These are phyloP conservation scores for Cucurbita ficifolia DNA, from an alignment of 306 rosid genomes.

Conservation along the genomic window DNA sequence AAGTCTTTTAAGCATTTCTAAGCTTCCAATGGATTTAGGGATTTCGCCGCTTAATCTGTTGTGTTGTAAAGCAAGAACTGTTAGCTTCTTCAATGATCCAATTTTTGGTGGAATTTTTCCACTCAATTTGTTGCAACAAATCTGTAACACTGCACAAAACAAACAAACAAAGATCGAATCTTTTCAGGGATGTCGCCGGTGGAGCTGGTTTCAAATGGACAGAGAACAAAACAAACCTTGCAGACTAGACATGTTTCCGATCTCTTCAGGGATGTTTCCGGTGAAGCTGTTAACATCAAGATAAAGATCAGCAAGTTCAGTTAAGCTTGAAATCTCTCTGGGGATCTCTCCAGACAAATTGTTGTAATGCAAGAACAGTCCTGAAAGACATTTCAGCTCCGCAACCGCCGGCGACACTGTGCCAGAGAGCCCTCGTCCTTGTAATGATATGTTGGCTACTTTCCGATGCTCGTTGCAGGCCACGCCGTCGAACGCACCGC, in stretches of 20 bases:
- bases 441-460: slow-evolving; percentile 71
- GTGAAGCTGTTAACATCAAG: slow-evolving; percentile 62
- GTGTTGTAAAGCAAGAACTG: slow-evolving; percentile 52
- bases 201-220: too few species aligned
- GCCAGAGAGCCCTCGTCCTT: slow-evolving; percentile 82
- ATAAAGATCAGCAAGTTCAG: slow-evolving; percentile 69
- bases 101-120: slow-evolving; percentile 52
- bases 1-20: slow-evolving; percentile 38
- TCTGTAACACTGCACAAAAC: slow-evolving; percentile 42
- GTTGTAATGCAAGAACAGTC: slow-evolving; percentile 74
- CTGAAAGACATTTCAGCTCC: slow-evolving; percentile 61
- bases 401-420: slow-evolving; percentile 58
- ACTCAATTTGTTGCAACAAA: slow-evolving; percentile 62
- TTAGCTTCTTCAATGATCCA: slow-evolving; percentile 53
- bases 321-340: slow-evolving; percentile 45
- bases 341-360: slow-evolving; percentile 77
- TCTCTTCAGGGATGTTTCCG: slow-evolving; percentile 51
- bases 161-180: not conserved
- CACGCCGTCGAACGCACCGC: slow-evolving; percentile 58
- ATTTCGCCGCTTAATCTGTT: slow-evolving; percentile 53
- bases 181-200: not conserved
- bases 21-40: slow-evolving; percentile 51
- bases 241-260: slow-evolving; percentile 56
- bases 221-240: slow-evolving; percentile 42
- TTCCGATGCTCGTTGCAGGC: slow-evolving; percentile 63